phyloP scores from a whole-genome alignment of 1,139 yeast genomes.

The Ashbya aceris region DNA sequence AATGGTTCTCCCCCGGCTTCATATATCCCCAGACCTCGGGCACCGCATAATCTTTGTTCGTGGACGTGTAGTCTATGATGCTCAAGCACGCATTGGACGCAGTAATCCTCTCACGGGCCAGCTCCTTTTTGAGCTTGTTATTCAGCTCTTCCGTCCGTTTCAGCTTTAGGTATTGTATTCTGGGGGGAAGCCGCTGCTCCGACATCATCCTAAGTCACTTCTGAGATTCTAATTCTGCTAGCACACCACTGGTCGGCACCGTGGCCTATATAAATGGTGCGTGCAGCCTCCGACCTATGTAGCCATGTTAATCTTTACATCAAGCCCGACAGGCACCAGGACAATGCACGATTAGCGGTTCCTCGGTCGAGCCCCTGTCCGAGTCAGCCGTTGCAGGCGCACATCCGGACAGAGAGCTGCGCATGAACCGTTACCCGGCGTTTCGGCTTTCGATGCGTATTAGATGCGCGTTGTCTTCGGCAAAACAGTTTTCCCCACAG shows the following conservation, averaged over 20 bases:
- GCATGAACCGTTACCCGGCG: background rate
- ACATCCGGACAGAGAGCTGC: no score
- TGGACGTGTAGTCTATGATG: conserved; percentile 37
- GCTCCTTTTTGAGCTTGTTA: conserved; percentile 42
- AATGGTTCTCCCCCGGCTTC: conserved; percentile 41
- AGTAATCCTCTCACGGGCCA: conserved; percentile 51
- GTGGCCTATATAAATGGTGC: no score
- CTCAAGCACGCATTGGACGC: conserved; percentile 58
- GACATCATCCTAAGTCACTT: conserved; percentile 1
- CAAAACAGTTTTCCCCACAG: conserved; percentile 1
- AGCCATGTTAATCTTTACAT: background rate
- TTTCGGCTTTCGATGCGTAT: background rate
- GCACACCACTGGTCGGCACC: no score
- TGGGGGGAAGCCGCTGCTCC: conserved; percentile 20
- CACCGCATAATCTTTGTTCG: conserved; percentile 44
- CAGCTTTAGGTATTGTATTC: conserved; percentile 40
- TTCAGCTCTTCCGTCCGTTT: conserved; percentile 58
- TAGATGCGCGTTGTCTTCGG: background rate
- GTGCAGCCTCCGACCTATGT: background rate
- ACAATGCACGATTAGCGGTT: no score
- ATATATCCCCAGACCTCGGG: conserved; percentile 45
- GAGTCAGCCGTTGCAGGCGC: no score
- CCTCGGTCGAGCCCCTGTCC: no score
- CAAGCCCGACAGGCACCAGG: background rate
- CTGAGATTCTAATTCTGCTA: no score